Conservation (phyloP, 139 green algal genomes). For the Medakamo hakoo region DNA sequence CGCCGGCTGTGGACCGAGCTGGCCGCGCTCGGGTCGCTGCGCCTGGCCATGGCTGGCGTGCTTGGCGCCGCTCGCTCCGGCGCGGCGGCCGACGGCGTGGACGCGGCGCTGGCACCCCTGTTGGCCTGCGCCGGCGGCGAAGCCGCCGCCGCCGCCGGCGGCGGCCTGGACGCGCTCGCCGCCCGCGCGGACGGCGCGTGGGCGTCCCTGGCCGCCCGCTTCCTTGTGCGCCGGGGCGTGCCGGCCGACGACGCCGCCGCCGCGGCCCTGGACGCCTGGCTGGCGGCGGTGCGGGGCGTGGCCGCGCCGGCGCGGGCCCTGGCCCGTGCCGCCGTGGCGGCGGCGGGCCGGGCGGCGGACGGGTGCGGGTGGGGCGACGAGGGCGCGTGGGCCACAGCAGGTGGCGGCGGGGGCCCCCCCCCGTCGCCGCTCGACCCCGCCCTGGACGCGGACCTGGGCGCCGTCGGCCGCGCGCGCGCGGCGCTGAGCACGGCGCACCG, state of each 20-base stretch:
- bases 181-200: background rate
- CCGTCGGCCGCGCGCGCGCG: too few relatives aligned
- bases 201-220: background rate
- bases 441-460: too few relatives aligned
- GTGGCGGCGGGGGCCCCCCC: too few relatives aligned
- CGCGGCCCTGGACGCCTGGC: background rate
- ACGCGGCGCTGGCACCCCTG: too few relatives aligned
- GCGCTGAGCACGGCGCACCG: too few relatives aligned
- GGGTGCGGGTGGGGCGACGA: background rate
- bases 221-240: background rate
- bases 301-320: background rate
- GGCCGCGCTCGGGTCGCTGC: background rate
- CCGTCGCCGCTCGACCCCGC: too few relatives aligned
- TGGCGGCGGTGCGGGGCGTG: background rate
- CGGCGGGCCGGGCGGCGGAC: too few relatives aligned
- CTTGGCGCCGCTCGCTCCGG: background rate
- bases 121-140: background rate
- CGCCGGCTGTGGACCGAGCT: background rate
- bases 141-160: too few relatives aligned
- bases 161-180: background rate
- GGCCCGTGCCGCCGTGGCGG: too few relatives aligned
- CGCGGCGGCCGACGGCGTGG: background rate
- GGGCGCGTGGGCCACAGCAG: too few relatives aligned
- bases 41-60: background rate
- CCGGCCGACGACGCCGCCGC: background rate